phyloP scores from a whole-genome alignment of 2,329 filamentous ascomycete genomes.

The Arthrobotrys sphaeroides region DNA sequence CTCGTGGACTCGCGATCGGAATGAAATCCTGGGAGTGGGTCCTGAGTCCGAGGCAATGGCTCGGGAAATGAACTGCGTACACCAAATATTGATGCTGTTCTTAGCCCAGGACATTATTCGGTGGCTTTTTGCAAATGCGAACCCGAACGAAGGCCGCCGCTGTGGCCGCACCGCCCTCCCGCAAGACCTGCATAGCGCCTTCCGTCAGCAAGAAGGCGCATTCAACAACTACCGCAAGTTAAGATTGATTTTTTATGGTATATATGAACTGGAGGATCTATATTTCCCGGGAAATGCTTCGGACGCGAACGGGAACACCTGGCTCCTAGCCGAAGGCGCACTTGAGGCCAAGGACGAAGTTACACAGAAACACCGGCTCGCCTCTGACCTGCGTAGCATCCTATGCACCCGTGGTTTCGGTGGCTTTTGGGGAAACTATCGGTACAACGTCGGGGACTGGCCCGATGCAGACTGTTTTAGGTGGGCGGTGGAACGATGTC shows the following conservation, averaged over 20 bases:
- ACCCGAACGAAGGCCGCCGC: not conserved
- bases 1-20: not conserved
- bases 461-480: not conserved
- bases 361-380: not conserved
- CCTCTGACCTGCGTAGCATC: not conserved
- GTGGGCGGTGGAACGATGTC: not conserved
- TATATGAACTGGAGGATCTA: not conserved
- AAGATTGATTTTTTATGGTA: not conserved
- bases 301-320: not conserved
- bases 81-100: slow-evolving; percentile 1
- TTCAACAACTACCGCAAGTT: not conserved
- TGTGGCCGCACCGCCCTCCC: not conserved
- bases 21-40: not conserved
- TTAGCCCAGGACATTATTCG: not conserved
- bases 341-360: not conserved
- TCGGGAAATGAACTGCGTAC: not conserved
- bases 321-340: not conserved
- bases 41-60: not conserved
- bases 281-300: not conserved
- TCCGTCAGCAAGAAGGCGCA: not conserved
- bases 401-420: not conserved
- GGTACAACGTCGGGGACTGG: not conserved
- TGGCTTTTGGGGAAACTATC: not conserved
- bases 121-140: not conserved
- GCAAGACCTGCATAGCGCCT: not conserved